Evolutionary conservation across 768 basidiomycete genomes (phyloP).

Genomic region (Myochromella boudieri): DNA sequence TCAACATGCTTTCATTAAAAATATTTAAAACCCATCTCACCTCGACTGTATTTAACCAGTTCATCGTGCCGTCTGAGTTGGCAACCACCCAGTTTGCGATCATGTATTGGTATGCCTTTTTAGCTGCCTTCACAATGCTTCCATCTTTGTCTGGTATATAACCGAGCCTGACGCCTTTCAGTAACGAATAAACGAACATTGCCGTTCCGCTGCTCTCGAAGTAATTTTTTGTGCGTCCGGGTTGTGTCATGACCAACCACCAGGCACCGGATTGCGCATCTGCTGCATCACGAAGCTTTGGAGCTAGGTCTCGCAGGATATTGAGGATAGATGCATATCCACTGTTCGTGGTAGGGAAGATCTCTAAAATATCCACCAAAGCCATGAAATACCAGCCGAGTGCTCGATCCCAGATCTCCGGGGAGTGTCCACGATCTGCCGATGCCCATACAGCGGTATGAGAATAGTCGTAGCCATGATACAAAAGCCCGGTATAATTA

Average conservation of each 20-base stretch:
- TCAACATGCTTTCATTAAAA: neutral
- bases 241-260: constrained; percentile 53
- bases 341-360: constrained; percentile 10
- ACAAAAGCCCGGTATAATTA: constrained; percentile 30
- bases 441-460: constrained; percentile 44
- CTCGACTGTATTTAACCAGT: constrained; percentile 16
- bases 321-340: constrained; percentile 25
- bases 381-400: constrained; percentile 51
- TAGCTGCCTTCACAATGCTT: constrained; percentile 31
- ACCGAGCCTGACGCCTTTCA: constrained; percentile 43
- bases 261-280: constrained; percentile 40
- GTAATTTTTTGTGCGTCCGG: constrained; percentile 44
- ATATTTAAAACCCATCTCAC: constrained; percentile 5
- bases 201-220: constrained; percentile 47
- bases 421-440: constrained; percentile 43
- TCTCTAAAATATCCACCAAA: constrained; percentile 42
- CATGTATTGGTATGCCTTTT: constrained; percentile 43
- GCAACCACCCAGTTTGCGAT: constrained; percentile 19
- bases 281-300: constrained; percentile 36
- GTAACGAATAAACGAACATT: constrained; percentile 47
- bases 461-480: constrained; percentile 50
- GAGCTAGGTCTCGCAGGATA: constrained; percentile 34
- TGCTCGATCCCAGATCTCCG: constrained; percentile 51
- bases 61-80: constrained; percentile 12
- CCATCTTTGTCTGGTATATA: constrained; percentile 19